phyloP scores from a whole-genome alignment of 139 green algal genomes.

The Marvania coccoides region DNA sequence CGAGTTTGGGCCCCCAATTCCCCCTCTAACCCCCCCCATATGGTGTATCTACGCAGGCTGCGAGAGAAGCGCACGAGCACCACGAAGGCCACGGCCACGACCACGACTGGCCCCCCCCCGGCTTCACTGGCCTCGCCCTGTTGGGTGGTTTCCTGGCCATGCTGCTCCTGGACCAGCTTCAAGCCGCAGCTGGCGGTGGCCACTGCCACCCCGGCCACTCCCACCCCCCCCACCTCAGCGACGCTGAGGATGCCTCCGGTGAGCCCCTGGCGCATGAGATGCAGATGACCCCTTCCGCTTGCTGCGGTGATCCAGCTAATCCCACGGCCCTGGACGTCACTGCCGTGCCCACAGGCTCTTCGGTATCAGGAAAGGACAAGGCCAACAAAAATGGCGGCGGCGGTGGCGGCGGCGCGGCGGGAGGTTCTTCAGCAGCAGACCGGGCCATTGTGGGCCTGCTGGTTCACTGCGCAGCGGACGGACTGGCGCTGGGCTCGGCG shows the following conservation, averaged over 20 bases:
- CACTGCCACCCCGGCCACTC: slow-evolving; percentile 2
- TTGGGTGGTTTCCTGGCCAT: slow-evolving; percentile 41
- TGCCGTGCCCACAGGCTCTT: no score
- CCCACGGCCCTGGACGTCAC: background rate
- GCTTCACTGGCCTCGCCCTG: slow-evolving; percentile 29
- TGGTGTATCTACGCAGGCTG: background rate
- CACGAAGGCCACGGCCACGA: slow-evolving; percentile 5
- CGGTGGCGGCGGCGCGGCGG: background rate
- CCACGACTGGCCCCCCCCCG: slow-evolving; percentile 4
- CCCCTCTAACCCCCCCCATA: background rate
- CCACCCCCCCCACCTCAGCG: no score
- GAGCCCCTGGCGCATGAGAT: no score
- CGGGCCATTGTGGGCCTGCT: slow-evolving; percentile 37
- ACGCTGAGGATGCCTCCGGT: no score
- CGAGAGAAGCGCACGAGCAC: background rate
- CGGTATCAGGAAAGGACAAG: background rate
- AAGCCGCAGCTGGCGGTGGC: slow-evolving; percentile 15
- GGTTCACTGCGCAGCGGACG: slow-evolving; percentile 48
- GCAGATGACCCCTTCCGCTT: no score
- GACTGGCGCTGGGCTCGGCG: slow-evolving; percentile 50
- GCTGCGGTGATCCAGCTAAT: no score
- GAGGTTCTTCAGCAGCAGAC: background rate
- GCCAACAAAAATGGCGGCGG: background rate
- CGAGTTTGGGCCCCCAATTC: background rate
- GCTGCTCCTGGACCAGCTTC: slow-evolving; percentile 38